A percentile compares a stretch with the other conserved stretches of the same genome.
Conservation (phyloP, 1,284 basidiomycete genomes). For the Lentinula novae-zelandiae region DNA sequence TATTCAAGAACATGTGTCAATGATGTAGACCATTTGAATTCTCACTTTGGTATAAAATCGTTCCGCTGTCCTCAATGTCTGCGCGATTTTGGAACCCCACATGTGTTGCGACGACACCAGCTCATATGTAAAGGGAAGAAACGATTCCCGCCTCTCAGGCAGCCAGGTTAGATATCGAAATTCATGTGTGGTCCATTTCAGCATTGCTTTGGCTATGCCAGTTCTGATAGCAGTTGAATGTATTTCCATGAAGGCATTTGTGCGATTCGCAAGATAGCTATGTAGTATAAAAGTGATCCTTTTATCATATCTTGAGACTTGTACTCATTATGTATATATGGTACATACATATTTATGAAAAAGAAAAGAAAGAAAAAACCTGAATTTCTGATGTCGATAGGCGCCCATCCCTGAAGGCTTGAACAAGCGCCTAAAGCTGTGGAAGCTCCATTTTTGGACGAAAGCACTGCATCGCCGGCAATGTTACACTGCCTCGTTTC, state of each 20-base stretch:
- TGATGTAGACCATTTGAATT: constrained; percentile 17
- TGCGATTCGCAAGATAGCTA: not conserved
- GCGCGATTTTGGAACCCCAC: constrained; percentile 15
- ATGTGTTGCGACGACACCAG: constrained; percentile 15
- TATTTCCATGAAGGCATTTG: not conserved
- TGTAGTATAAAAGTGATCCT: not conserved
- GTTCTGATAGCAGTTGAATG: not conserved
- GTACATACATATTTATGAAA: no score
- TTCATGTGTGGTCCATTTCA: no score
- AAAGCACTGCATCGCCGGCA: not conserved
- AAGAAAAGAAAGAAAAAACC: no score
- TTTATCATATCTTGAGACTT: no score
- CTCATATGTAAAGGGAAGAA: constrained; percentile 11
- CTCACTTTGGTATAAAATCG: constrained; percentile 12
- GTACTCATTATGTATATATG: no score
- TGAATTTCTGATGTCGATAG: not conserved
- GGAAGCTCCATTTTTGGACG: not conserved
- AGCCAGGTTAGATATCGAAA: not conserved
- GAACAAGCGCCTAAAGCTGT: not conserved
- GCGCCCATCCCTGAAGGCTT: not conserved
- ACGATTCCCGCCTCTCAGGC: not conserved
- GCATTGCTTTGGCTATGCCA: not conserved
- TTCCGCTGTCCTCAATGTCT: constrained; percentile 11
- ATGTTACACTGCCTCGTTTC: constrained; percentile 1
- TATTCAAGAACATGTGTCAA: not conserved